Evolutionary conservation across 805 yeast species (phyloP), one percentile per base, ranked within the genome.

Genomic region (Teunomyces tritomae): DNA sequence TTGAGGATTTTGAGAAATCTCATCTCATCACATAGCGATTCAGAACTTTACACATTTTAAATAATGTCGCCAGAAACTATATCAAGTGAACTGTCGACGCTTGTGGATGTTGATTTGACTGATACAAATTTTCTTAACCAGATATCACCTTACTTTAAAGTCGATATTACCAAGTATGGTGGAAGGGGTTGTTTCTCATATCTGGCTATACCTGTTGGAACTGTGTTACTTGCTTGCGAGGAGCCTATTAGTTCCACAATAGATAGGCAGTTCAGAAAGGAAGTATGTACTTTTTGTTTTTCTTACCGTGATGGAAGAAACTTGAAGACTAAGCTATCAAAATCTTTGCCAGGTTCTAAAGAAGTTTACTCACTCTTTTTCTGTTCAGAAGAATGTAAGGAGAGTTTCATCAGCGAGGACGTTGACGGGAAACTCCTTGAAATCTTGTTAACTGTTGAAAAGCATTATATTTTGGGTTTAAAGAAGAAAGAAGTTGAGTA

Each of bases 111-210:
- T 8, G 34, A 14, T 7, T n/a, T 13, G 32, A 11, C 6, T 7
- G 43, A 28, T 9, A 24, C 30, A 17, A 17, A 5, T 11, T 14
- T 36, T 8, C 32, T 45, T 3, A 44, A 43, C 9, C 45, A 34
- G 8, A 46, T 71, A 1, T 71, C 76, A 0, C 62, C 63, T 1
- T 50, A 43, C 11, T 74, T 74, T 49, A 57, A 54, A 5, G 70
- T 76, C 1, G 49, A 56, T 3, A 59, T 64, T 33, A 79, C 84
- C 3, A 59, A 63, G 35, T 78, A 76, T 45, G 74, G 79, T 4
- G 86, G 87, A n/a, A 68, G 87, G 47, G 87, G 87, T 1, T 81
- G 85, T 53, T 83, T 78, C 57, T 77, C 87, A 8, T 53, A 48
- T 0, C 27, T 29, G 2, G 49, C 57, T n/a, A 75, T 84, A 10